These are phyloP conservation scores for Monosporozyma aerobia DNA, from an alignment of 805 yeast genomes.

Conservation along the genomic window DNA sequence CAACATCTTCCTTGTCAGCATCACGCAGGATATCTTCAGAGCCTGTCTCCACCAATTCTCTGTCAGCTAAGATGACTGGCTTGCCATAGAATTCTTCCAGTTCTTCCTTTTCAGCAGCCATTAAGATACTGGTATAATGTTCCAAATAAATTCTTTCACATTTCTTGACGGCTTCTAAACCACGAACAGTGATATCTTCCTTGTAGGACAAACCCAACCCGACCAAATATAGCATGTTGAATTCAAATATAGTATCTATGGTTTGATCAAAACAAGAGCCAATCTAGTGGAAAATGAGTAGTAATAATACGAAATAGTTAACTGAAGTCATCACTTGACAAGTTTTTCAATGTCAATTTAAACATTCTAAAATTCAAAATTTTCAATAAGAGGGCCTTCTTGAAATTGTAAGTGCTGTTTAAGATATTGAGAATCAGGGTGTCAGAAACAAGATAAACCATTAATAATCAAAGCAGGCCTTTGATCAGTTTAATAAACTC, in stretches of 20 bases:
- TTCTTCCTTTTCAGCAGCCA: constrained; percentile 76
- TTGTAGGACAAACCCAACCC: constrained; percentile 89
- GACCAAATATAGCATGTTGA: constrained; percentile 71
- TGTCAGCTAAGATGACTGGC: constrained; percentile 78
- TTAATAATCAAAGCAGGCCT: neutral
- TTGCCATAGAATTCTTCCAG: constrained; percentile 81
- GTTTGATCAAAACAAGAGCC: neutral
- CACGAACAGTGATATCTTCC: constrained; percentile 88
- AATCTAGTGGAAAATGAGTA: neutral
- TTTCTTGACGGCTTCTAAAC: constrained; percentile 70
- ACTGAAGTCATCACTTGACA: neutral
- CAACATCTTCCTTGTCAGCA: constrained; percentile 76
- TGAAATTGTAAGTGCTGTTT: neutral
- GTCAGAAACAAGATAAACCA: neutral
- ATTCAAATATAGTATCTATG: neutral
- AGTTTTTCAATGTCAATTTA: neutral
- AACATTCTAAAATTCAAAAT: neutral
- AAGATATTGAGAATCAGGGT: neutral
- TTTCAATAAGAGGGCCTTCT: neutral
- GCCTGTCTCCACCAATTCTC: constrained; percentile 88
- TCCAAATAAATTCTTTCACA: constrained; percentile 91
- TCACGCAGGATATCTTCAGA: constrained; percentile 72
- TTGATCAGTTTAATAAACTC: too few species aligned
- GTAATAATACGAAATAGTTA: neutral
- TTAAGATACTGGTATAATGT: constrained; percentile 88